phyloP scores from a whole-genome alignment of 345 rosid species.

The Acer yangbiense region DNA sequence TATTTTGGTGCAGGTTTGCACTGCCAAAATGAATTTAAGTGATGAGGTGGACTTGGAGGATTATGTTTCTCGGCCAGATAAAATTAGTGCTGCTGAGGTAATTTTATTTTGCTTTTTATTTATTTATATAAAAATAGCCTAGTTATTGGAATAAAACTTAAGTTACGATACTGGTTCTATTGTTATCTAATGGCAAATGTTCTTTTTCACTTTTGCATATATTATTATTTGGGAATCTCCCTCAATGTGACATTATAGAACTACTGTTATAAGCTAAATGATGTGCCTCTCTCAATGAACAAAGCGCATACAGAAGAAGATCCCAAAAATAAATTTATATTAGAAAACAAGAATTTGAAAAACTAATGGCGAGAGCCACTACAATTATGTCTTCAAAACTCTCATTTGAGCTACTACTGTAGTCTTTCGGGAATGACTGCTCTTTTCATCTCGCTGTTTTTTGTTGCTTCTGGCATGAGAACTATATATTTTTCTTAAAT shows the following conservation, averaged over 20 bases:
- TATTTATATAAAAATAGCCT: not conserved
- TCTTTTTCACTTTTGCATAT: not conserved
- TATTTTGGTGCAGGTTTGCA: slow-evolving; percentile 75
- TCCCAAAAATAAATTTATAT: not conserved
- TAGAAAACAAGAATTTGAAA: not conserved
- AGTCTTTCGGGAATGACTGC: not conserved
- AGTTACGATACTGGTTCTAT: not conserved
- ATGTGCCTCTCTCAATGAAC: not conserved
- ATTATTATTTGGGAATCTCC: not conserved
- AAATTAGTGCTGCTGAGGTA: slow-evolving; percentile 99
- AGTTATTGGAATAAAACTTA: not conserved
- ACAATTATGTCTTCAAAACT: too few relatives aligned
- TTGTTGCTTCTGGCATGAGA: not conserved
- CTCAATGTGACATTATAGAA: not conserved
- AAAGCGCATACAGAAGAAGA: not conserved
- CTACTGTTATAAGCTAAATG: not conserved
- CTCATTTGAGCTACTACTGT: not conserved
- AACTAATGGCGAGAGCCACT: not conserved
- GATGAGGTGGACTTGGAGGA: slow-evolving; percentile 99
- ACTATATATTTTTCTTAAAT: not conserved
- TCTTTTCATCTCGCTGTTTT: too few relatives aligned
- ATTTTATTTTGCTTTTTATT: slow-evolving; percentile 34
- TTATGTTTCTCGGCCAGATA: slow-evolving; percentile 97
- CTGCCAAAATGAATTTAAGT: slow-evolving; percentile 91
- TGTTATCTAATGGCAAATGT: not conserved